Percentiles rank a stretch among this genome's conserved stretches.
Conservation (phyloP, 495 filamentous ascomycete genomes). For the Oleoguttula mirabilis region DNA sequence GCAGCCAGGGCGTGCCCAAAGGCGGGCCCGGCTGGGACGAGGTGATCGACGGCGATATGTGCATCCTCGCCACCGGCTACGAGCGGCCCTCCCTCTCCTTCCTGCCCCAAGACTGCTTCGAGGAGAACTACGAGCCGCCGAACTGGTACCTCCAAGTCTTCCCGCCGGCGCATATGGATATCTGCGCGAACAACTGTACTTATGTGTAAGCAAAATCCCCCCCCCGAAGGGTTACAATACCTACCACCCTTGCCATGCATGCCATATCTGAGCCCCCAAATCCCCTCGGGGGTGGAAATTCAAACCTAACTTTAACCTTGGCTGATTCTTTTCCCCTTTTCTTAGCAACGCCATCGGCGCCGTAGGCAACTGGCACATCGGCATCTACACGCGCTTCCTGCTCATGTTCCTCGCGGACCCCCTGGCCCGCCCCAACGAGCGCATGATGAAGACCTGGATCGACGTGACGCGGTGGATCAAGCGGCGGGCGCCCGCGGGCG, state of each 20-base stretch:
- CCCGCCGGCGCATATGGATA: slow-evolving; percentile 49
- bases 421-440: slow-evolving; percentile 53
- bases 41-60: slow-evolving; percentile 56
- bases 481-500: slow-evolving; percentile 40
- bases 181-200: slow-evolving; percentile 74
- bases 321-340: no score
- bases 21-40: slow-evolving; percentile 55
- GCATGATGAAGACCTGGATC: slow-evolving; percentile 77
- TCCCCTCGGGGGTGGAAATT: no score
- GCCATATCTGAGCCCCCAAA: no score
- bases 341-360: slow-evolving; percentile 68
- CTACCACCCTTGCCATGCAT: no score
- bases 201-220: no score
- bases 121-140: slow-evolving; percentile 59
- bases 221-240: no score
- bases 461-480: slow-evolving; percentile 72
- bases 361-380: slow-evolving; percentile 78
- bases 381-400: slow-evolving; percentile 74
- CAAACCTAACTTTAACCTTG: no score
- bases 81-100: slow-evolving; percentile 60
- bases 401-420: slow-evolving; percentile 79
- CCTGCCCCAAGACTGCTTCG: slow-evolving; percentile 57
- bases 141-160: slow-evolving; percentile 85
- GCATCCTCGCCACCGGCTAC: slow-evolving; percentile 76
- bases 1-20: slow-evolving; percentile 59